phyloP scores from a whole-genome alignment of 2,329 filamentous ascomycete genomes.

The Fusarium sp. region DNA sequence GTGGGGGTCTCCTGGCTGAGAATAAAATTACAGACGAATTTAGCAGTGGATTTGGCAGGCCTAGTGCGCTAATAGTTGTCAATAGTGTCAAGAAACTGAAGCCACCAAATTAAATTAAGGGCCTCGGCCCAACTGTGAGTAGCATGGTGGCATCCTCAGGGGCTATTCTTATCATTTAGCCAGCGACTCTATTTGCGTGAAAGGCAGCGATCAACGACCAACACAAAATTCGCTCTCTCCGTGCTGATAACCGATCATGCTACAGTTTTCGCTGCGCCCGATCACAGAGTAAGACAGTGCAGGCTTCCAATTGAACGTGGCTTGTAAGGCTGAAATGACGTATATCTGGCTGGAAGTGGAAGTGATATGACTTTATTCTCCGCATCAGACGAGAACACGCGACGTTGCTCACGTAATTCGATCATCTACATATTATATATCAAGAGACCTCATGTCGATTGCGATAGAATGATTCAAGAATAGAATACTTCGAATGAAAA shows the following conservation, averaged over 20 bases:
- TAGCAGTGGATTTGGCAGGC: background rate
- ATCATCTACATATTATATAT: no score
- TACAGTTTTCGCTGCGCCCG: background rate
- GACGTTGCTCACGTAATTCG: accelerated
- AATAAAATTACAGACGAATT: background rate
- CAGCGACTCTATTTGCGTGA: background rate
- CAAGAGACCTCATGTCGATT: accelerated
- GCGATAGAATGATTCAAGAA: accelerated
- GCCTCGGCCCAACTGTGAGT: background rate
- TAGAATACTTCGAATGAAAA: accelerated
- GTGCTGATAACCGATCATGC: background rate
- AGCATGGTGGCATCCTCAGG: background rate
- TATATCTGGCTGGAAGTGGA: background rate
- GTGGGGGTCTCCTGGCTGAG: background rate
- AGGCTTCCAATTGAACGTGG: background rate
- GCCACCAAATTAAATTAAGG: background rate
- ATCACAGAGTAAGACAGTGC: accelerated
- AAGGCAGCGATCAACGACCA: background rate
- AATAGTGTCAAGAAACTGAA: background rate
- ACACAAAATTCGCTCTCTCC: background rate
- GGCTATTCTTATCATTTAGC: background rate
- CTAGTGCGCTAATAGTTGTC: background rate
- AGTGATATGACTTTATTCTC: background rate
- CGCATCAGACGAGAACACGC: background rate
- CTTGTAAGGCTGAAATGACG: background rate